Base-by-base conservation (phyloP, 768 basidiomycete species). In the Suillus cothurnatus region DNA sequence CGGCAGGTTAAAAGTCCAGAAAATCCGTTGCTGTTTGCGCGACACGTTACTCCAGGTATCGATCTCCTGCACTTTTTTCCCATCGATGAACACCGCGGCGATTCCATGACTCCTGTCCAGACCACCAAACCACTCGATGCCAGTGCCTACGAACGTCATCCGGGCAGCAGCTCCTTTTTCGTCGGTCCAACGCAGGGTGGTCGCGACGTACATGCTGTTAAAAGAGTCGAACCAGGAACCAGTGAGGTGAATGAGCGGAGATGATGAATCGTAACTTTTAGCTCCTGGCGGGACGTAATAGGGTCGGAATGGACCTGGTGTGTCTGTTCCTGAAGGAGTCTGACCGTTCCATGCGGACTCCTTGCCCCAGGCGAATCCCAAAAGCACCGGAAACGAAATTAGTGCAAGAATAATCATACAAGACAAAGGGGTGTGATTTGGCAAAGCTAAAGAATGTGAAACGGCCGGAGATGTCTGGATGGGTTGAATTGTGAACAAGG, bases 51-150 rank as follows among this genome's bases (percentile, higher is more conserved):
- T 78, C 71, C 80, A 86, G 9, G 81, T 69, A 70, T 90, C 82
- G 56, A 91, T 80, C 21, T 71, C 76, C 31, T 79, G 71, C 19
- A 81, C 71, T 31, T 78, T 76, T 50, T 75, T 74, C 23, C 88
- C 87, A 64, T 93, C 88, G 21, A 93, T 78, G 61, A 81, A 85
- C 15, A 93, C 82, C 28, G 81, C 68, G 5, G 87, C 81, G 11
- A 82, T 73, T 17, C 91, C 88, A 70, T 92, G 86, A 19, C 68
- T 73, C 47, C 72, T 78, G 68, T 84, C 86, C 47, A 78, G 80
- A 70, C 81, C 84, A 36, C 92, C 92, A 68, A 92, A 93, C 88
- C 87, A 90, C 76, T 93, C 92, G 68, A 93, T 81, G 1, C 90
- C 90, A 15, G 88, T 89, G 17, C 91, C 92, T n/a, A 79, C 78